Evolutionary conservation across 495 filamentous ascomycete genomes (phyloP).

Genomic region (Aspergillus sclerotioniger): DNA sequence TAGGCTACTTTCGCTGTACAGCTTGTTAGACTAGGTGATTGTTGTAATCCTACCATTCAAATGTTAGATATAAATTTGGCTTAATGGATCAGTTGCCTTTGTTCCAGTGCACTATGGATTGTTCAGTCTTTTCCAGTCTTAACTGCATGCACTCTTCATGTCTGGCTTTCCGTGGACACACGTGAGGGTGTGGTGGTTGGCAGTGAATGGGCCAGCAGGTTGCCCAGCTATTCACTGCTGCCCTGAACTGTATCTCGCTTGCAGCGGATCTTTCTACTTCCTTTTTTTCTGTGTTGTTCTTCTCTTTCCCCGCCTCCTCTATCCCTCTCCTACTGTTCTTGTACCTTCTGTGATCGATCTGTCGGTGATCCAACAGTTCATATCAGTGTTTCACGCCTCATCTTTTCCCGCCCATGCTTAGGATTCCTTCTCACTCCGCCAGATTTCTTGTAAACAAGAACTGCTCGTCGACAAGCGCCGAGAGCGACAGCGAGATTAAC

Average conservation of each 20-base stretch:
- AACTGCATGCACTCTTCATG: background rate
- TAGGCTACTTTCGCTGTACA: too few relatives aligned
- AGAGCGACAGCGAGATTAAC: too few relatives aligned
- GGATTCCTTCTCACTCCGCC: too few relatives aligned
- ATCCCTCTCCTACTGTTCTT: background rate
- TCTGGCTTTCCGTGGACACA: background rate
- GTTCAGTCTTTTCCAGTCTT: too few relatives aligned
- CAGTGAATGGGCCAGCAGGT: too few relatives aligned
- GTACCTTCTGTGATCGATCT: background rate
- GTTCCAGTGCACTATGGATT: background rate
- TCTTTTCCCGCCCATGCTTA: too few relatives aligned
- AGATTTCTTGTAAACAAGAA: too few relatives aligned
- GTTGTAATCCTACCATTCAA: too few relatives aligned
- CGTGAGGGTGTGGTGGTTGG: too few relatives aligned
- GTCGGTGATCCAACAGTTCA: background rate
- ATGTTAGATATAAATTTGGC: too few relatives aligned
- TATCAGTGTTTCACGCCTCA: background rate
- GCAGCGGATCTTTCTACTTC: background rate
- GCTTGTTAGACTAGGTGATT: too few relatives aligned
- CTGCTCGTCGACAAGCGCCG: too few relatives aligned
- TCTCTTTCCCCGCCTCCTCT: background rate
- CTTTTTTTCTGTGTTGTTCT: background rate
- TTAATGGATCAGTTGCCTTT: background rate
- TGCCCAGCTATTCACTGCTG: background rate
- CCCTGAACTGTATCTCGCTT: background rate